These are phyloP conservation scores for Selenicereus undatus DNA, from an alignment of 148 eudicot species.

Conservation along the genomic window DNA sequence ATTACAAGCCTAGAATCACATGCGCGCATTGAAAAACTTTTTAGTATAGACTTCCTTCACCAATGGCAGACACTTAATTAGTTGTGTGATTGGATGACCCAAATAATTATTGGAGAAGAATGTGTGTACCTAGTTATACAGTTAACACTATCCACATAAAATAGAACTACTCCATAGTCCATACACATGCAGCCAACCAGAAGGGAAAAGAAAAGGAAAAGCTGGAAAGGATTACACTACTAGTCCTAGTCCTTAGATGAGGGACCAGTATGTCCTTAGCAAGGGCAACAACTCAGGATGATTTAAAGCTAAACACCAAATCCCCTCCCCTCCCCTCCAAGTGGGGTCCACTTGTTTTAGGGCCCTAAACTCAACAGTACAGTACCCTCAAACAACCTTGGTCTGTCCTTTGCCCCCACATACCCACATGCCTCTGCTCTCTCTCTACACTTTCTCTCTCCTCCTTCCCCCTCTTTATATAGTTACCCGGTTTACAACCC, in stretches of 20 bases:
- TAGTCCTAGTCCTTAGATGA: not conserved
- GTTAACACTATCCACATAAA: slow-evolving; percentile 6
- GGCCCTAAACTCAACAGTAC: not conserved
- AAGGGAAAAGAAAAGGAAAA: not conserved
- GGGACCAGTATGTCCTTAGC: slow-evolving; percentile 12
- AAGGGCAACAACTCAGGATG: not conserved
- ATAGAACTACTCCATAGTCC: not conserved
- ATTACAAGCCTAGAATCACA: not conserved
- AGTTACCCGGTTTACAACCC: too few species aligned
- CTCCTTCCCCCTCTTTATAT: too few species aligned
- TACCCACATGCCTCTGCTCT: slow-evolving; percentile 29
- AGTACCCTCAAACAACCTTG: slow-evolving; percentile 25
- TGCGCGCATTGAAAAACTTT: not conserved
- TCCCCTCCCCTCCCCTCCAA: not conserved
- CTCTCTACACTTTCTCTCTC: not conserved
- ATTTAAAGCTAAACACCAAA: not conserved
- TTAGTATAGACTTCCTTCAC: not conserved
- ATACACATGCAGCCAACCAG: not conserved
- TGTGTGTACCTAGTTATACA: slow-evolving; percentile 2
- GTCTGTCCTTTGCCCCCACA: slow-evolving; percentile 33
- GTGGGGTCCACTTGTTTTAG: not conserved
- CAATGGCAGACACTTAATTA: not conserved
- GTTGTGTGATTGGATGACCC: not conserved
- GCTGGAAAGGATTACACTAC: not conserved
- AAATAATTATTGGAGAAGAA: not conserved